Evolutionary conservation across 2,329 filamentous ascomycete species (phyloP).

Genomic region (Nemania abortiva): DNA sequence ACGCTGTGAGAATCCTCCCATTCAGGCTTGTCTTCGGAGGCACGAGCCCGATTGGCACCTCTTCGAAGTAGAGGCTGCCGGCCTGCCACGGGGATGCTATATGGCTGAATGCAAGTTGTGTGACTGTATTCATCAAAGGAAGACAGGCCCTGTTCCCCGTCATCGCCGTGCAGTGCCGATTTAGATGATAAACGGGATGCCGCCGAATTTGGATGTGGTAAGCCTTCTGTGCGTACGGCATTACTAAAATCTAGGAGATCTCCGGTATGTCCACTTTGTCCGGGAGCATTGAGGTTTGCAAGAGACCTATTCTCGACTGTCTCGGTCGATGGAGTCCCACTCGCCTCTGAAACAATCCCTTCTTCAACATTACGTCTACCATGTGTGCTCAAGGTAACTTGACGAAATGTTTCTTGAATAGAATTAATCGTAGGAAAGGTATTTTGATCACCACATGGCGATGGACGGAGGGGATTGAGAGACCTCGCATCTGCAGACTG

Average conservation of each 20-base stretch:
- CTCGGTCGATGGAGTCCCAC: constrained; percentile 32
- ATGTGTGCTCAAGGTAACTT: constrained; percentile 40
- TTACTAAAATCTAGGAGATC: not conserved
- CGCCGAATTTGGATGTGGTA: not conserved
- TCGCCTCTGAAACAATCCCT: constrained; percentile 32
- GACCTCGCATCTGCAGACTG: constrained; percentile 4
- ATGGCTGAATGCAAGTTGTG: not conserved
- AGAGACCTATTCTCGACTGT: not conserved
- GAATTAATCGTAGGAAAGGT: constrained; percentile 1
- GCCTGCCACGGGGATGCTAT: not conserved
- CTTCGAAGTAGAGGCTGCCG: not conserved
- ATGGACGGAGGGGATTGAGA: not conserved
- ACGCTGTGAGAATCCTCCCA: constrained; percentile 39
- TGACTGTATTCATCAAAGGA: not conserved
- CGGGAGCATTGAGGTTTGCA: not conserved
- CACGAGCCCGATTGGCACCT: not conserved
- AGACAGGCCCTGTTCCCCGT: not conserved
- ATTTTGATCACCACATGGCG: not conserved
- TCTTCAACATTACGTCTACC: constrained; percentile 40
- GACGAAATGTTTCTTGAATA: constrained; percentile 43
- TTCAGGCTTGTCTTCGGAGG: constrained; percentile 35
- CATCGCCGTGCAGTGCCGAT: not conserved
- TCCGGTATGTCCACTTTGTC: not conserved
- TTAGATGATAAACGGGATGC: not conserved
- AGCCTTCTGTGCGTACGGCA: not conserved